Evolutionary conservation across 1,284 basidiomycete species (phyloP).

Genomic region (Lignosus rhinocerotis): DNA sequence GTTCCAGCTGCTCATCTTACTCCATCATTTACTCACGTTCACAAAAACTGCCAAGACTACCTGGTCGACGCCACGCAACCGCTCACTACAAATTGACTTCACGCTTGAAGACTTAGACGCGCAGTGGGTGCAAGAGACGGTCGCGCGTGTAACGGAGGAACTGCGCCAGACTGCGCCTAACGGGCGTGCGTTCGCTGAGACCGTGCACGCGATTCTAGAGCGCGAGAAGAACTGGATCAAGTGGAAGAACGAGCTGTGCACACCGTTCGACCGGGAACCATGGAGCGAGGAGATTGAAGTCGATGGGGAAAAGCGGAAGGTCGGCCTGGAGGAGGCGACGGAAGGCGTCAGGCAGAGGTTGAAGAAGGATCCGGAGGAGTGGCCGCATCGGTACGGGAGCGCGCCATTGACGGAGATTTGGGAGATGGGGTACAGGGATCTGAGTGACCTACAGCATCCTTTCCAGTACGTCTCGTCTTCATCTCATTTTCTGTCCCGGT

Average conservation of each 20-base stretch:
- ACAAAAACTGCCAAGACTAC: conserved; percentile 66
- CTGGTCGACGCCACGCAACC: conserved; percentile 63
- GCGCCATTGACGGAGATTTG: conserved; percentile 75
- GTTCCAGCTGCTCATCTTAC: conserved; percentile 82
- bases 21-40: conserved; percentile 79
- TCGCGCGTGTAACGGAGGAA: conserved; percentile 66
- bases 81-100: conserved; percentile 79
- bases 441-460: conserved; percentile 60
- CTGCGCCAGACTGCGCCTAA: conserved; percentile 72
- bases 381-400: conserved; percentile 63
- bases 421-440: conserved; percentile 72
- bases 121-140: conserved; percentile 74
- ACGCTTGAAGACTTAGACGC: conserved; percentile 64
- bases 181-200: conserved; percentile 73
- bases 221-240: conserved; percentile 85
- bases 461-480: conserved; percentile 55
- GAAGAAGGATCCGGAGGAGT: conserved; percentile 55
- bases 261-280: conserved; percentile 72
- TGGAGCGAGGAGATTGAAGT: conserved; percentile 51
- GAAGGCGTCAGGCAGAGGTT: conserved; percentile 48
- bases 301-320: conserved; percentile 37
- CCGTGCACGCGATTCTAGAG: conserved; percentile 67
- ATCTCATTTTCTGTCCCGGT: not conserved
- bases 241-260: conserved; percentile 81
- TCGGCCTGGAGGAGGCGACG: conserved; percentile 66